Base-by-base conservation (phyloP, 495 filamentous ascomycete species). In the Penicillium robsamsonii region DNA sequence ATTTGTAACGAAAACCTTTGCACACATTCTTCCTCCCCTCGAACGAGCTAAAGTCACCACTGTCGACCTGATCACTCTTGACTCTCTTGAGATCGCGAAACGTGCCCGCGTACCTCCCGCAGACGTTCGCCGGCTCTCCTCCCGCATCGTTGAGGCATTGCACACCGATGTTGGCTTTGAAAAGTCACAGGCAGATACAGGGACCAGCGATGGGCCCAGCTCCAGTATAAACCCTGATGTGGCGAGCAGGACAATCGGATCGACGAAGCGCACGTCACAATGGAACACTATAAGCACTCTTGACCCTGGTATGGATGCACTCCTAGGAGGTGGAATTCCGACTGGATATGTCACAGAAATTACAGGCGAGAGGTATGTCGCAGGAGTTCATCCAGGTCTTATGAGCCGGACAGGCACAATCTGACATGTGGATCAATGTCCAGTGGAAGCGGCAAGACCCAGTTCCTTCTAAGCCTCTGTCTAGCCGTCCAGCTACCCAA, bases 361-460 rank as follows among this genome's bases (percentile, higher is more conserved):
- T 52, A 91, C 90, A 3, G 95, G 95, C 37, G 94, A 97, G 75
- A 96, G 87, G 87, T 87, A 62, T 44, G 65, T 63, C 8, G 13
- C 31, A 51, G 29, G 27, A 1, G 24, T 1, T 13, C 55, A 12
- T 47, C 22, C 6, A 48, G 35, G 57, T 35, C 45, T 44, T 18
- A 25, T 52, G 8, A 38, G 4, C 15, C 33, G 15, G 35, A 17
- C 35, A 38, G 31, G 30, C 35, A 22, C 15, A 41, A 12, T 55
- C 52, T 73, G 60, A 73, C 71, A 18, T 40, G 24, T 2, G 25
- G n/a, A n/a, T 40, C 7, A 31, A 31, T 30, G 10, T 51, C 1
- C 63, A 87, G 91, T 71, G 94, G 92, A 64, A 87, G 89, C 61
- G 94, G 94, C 65, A 98, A 98, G 78, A 97, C 95, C 15, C 95